Evolutionary conservation across 129 eudicot species (phyloP), one percentile per base, ranked within the genome.

Genomic region (sunflower (Helianthus annuus)): DNA sequence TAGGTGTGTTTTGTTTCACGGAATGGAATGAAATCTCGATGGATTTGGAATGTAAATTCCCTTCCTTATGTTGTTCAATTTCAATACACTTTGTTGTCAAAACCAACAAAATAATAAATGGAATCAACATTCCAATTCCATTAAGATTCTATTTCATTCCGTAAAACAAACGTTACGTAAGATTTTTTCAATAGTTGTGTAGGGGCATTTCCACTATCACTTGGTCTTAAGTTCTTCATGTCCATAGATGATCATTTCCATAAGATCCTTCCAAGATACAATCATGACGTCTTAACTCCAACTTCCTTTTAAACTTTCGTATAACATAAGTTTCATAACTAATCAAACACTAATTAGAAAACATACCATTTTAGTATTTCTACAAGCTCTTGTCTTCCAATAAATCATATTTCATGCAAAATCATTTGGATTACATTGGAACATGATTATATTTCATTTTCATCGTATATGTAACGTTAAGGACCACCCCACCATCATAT

Each of bases 401-500:
- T 29, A 56, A 15, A 57, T 27, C 15, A 51, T 52, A 17, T 17
- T 36, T 58, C 17, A 52, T 34, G 52, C n/a, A 11, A 22, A 63
- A 51, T 49, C 38, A 51, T 17, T 53, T 48, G 7, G 10, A 56
- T 46, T 48, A 68, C 36, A 46, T 12, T 27, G 38, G 51, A n/a
- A 45, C 29, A 40, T 64, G 66, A 15, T 67, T 76, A 9, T 40
- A 7, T 2, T 15, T 68, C 36, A 70, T 62, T 7, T 36, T 15
- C 14, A 17, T 49, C 17, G 16, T 7, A 22, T 68, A 17, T 60
- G 71, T 71, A 5, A 60, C 38, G 16, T 61, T 57, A 67, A 76
- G 71, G 81, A 61, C 76, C 77, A 73, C 64, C 78, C 53, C 22
- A 62, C 63, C 76, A 61, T 61, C 71, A 70, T 56, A 62, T 13